A percentile compares a stretch with the other conserved stretches of the same genome.
Conservation (phyloP, 208 protist genomes). For the Tetramitus jugosus region DNA sequence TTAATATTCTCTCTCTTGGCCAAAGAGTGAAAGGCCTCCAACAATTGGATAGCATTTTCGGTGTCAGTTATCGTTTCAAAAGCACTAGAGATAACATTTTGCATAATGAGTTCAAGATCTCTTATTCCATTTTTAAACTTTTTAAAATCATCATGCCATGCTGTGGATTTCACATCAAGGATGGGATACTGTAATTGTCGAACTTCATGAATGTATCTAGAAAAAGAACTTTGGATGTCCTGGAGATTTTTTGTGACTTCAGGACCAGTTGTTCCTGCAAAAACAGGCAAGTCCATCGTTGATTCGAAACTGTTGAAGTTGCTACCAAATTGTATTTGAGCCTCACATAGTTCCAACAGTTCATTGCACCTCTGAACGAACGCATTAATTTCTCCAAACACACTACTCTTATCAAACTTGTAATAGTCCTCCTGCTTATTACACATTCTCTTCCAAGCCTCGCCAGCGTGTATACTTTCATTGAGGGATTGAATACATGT, state of each 20-base stretch:
- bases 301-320: background rate
- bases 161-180: slow-evolving; percentile 91
- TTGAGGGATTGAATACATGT: slow-evolving; percentile 74
- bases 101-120: slow-evolving; percentile 90
- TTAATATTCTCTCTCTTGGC: slow-evolving; percentile 83
- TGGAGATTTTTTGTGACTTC: slow-evolving; percentile 83
- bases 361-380: slow-evolving; percentile 91
- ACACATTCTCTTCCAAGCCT: slow-evolving; percentile 81
- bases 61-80: slow-evolving; percentile 82
- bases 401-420: slow-evolving; percentile 78
- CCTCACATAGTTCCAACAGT: slow-evolving; percentile 89
- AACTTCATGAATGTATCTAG: slow-evolving; percentile 74
- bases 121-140: slow-evolving; percentile 87
- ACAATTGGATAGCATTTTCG: slow-evolving; percentile 78
- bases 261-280: slow-evolving; percentile 84
- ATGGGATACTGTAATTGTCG: slow-evolving; percentile 83
- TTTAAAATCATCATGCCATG: slow-evolving; percentile 93
- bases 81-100: slow-evolving; percentile 88
- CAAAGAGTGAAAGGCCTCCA: slow-evolving; percentile 87
- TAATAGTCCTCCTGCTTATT: slow-evolving; percentile 52
- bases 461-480: slow-evolving; percentile 71
- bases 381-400: slow-evolving; percentile 92
- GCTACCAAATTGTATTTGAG: slow-evolving; percentile 89
- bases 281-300: slow-evolving; percentile 57
- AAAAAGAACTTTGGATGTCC: slow-evolving; percentile 87